Conservation (phyloP, 345 rosid species). For the Tarenaya hassleriana region DNA sequence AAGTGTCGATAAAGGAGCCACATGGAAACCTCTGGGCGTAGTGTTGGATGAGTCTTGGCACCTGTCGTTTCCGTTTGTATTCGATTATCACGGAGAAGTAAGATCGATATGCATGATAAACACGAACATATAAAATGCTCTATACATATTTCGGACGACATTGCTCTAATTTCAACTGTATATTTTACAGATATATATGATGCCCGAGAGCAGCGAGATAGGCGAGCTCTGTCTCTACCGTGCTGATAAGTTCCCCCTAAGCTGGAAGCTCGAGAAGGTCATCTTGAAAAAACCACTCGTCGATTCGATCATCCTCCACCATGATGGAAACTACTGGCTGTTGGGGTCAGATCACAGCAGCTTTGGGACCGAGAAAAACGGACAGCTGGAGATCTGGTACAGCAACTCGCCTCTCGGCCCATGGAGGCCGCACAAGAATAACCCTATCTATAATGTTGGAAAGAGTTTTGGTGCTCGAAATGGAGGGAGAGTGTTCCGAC, state of each 20-base stretch:
- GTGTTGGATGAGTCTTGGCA: slow-evolving; percentile 97
- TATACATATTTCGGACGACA: background rate
- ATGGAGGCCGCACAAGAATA: slow-evolving; percentile 87
- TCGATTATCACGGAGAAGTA: slow-evolving; percentile 69
- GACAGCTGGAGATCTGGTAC: slow-evolving; percentile 85
- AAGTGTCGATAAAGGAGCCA: slow-evolving; percentile 78
- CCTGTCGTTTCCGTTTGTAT: slow-evolving; percentile 83
- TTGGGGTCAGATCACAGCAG: slow-evolving; percentile 84
- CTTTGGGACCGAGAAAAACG: slow-evolving; percentile 58
- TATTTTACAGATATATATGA: slow-evolving; percentile 71
- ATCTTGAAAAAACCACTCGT: slow-evolving; percentile 68
- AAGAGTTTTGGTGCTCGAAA: slow-evolving; percentile 73
- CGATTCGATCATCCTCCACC: slow-evolving; percentile 53
- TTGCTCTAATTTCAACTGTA: slow-evolving; percentile 6
- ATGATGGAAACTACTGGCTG: slow-evolving; percentile 63
- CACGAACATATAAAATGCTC: background rate
- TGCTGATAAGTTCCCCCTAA: slow-evolving; percentile 67
- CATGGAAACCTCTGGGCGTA: slow-evolving; percentile 86
- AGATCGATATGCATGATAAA: slow-evolving; percentile 23
- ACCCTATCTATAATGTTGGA: slow-evolving; percentile 64
- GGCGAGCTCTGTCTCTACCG: slow-evolving; percentile 81
- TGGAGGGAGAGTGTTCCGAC: slow-evolving; percentile 76
- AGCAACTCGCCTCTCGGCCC: slow-evolving; percentile 85
- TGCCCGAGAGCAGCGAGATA: slow-evolving; percentile 73
- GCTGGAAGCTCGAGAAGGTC: slow-evolving; percentile 65